Base-by-base conservation (phyloP, 1,284 basidiomycete species). In the Cutaneotrichosporon sp. region DNA sequence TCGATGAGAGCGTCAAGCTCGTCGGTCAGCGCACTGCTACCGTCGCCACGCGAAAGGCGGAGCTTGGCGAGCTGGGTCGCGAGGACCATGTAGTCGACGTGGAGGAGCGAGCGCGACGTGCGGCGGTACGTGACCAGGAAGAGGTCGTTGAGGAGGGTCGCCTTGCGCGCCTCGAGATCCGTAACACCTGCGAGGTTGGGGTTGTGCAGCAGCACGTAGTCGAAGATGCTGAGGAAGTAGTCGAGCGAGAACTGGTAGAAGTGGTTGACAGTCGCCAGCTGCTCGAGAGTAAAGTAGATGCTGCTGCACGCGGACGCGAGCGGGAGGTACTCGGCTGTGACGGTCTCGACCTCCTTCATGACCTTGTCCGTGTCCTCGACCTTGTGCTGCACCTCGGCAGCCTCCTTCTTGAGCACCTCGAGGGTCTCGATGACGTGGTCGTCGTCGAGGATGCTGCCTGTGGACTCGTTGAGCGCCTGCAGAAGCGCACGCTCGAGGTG, bases 221-320 rank as follows among this genome's bases (percentile, higher is more conserved):
- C 92, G 80, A 99, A 99, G 71, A 99, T 95, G 76, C 97, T 94
- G 64, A 98, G 86, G 89, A 99, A 99, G 84, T 97, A 98, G 46
- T 86, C 88, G 56, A 99, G 85, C 1, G 95, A 98, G 84, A 99
- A 99, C 78, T 98, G 93, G 77, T 99, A 99, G 82, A 99, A 99
- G 81, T 98, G 95, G 74, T 97, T 93, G 81, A 98, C 87, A 56
- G 90, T 84, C 72, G 93, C 89, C 54, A 99, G 85, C 74, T 97
- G 95, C 74, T 98, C 95, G 66, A 99, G 84, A 59, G 97, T 90
- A 81, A 99, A 99, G 86, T 95, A 99, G 56, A 98, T 89, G 2
- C 93, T 89, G 74, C 94, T 97, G 84, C 95, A 97, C 1, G 95
- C 94, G 74, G 95, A 92, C 0, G 97, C 95, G 52, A 99, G 82